Conservation (phyloP, 148 eudicot genomes). For the Chenopodium formosanum region DNA sequence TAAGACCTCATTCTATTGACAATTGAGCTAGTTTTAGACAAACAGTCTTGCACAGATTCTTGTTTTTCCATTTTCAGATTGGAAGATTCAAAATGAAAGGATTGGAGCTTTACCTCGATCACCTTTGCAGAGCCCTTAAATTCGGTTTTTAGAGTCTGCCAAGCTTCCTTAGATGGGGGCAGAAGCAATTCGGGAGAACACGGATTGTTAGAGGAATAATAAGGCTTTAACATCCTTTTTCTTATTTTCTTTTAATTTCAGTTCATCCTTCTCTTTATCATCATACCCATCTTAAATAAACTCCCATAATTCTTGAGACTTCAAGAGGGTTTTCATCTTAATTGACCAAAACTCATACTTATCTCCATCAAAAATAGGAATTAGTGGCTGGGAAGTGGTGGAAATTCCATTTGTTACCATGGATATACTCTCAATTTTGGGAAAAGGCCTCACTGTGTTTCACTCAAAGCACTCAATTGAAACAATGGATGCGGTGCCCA, state of each 20-base stretch:
- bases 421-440: background rate
- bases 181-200: conserved; percentile 1
- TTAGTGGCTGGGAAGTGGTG: background rate
- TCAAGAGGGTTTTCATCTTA: background rate
- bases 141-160: background rate
- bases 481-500: background rate
- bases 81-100: background rate
- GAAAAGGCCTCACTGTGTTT: background rate
- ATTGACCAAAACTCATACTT: conserved; percentile 11
- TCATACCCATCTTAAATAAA: no score
- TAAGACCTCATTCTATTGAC: conserved; percentile 1
- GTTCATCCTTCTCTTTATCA: background rate
- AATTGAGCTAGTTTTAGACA: conserved; percentile 1
- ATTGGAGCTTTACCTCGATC: background rate
- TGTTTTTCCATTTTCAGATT: background rate
- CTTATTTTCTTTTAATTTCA: background rate
- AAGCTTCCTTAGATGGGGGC: background rate
- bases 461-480: background rate
- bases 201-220: background rate
- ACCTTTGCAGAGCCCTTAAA: background rate
- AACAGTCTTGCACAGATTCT: background rate
- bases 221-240: background rate
- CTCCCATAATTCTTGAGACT: no score
- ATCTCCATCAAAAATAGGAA: background rate
- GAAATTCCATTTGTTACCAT: background rate